Conservation (phyloP, 2,329 filamentous ascomycete genomes). For the Rugonectria rugulosa region DNA sequence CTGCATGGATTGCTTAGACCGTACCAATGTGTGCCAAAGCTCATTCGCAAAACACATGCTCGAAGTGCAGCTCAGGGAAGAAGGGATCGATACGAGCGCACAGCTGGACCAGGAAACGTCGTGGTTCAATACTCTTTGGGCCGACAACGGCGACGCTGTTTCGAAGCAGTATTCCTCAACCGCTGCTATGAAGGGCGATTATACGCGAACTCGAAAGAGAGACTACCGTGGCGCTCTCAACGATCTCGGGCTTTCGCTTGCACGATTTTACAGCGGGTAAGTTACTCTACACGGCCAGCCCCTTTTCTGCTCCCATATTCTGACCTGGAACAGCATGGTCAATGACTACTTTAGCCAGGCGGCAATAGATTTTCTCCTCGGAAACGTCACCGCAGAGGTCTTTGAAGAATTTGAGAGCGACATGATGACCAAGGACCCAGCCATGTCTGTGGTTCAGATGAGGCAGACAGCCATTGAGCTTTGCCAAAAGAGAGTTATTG, state of each 20-base stretch:
- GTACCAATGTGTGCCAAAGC: conserved; percentile 95
- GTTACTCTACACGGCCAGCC: conserved; percentile 31
- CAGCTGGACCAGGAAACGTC: conserved; percentile 80
- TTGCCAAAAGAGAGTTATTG: conserved; percentile 85
- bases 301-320: not conserved
- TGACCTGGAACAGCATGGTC: conserved; percentile 74
- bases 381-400: conserved; percentile 82
- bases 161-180: conserved; percentile 97
- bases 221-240: conserved; percentile 92
- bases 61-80: conserved; percentile 77
- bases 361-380: conserved; percentile 91
- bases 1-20: conserved; percentile 97
- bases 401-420: conserved; percentile 95
- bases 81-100: conserved; percentile 78
- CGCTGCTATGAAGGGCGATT: conserved; percentile 95
- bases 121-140: conserved; percentile 98
- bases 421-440: conserved; percentile 92
- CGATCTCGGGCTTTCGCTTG: conserved; percentile 88
- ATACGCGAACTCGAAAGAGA: conserved; percentile 88
- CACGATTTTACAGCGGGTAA: conserved; percentile 73
- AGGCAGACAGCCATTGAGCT: conserved; percentile 90
- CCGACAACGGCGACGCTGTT: conserved; percentile 95
- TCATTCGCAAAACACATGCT: conserved; percentile 86
- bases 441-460: conserved; percentile 83
- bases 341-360: conserved; percentile 98